phyloP scores from a whole-genome alignment of 352 stramenopile genomes.

The Paralagenidium karlingii region DNA sequence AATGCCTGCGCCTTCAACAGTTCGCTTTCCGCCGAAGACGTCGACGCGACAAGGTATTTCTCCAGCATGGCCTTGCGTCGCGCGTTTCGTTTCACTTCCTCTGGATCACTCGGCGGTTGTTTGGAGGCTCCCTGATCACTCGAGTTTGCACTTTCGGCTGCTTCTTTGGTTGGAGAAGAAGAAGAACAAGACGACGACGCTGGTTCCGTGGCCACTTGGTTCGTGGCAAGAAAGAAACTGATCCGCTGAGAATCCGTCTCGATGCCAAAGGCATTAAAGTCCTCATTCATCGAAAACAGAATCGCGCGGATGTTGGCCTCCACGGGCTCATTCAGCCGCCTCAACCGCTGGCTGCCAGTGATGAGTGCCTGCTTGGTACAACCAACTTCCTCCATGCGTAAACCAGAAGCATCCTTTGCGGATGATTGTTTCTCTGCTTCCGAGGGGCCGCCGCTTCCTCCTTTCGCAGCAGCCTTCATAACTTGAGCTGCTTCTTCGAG shows the following conservation, averaged over 20 bases:
- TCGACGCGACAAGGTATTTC: constrained; percentile 21
- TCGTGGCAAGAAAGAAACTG: constrained; percentile 63
- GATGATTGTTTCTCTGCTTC: constrained; percentile 7
- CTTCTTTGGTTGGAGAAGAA: too few relatives aligned
- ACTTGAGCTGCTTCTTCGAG: constrained; percentile 33
- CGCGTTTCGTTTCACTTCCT: constrained; percentile 12
- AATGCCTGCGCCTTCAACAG: not conserved
- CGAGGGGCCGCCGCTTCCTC: constrained; percentile 8
- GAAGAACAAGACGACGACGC: too few relatives aligned
- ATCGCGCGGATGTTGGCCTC: constrained; percentile 17
- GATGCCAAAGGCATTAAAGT: constrained; percentile 63
- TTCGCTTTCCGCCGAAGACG: not conserved
- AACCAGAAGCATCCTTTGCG: constrained; percentile 1
- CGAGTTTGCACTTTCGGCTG: constrained; percentile 21
- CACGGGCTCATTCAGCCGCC: constrained; percentile 9
- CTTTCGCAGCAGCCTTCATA: too few relatives aligned
- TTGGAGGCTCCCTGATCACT: too few relatives aligned
- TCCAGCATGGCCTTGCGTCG: constrained; percentile 29
- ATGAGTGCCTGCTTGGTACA: constrained; percentile 19
- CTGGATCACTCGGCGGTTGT: too few relatives aligned
- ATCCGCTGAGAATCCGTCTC: constrained; percentile 41
- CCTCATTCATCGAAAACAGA: constrained; percentile 45
- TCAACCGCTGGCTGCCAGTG: constrained; percentile 9
- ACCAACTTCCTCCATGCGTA: constrained; percentile 4
- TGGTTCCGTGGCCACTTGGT: too few relatives aligned